phyloP scores from a whole-genome alignment of 805 yeast species.

The Pichia kluyveri region DNA sequence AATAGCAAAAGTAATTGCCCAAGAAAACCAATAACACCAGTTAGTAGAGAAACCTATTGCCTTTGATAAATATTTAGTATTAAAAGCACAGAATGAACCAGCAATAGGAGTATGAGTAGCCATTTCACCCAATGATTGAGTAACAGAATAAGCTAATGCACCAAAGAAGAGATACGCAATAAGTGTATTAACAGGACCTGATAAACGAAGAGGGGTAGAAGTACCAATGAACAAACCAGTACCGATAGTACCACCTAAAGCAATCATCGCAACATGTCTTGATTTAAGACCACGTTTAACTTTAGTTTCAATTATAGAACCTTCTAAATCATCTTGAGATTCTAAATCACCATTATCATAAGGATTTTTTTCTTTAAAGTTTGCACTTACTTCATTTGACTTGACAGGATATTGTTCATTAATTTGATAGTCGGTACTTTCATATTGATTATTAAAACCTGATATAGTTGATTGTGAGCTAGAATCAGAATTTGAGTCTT shows the following conservation, averaged over 20 bases:
- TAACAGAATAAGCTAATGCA: conserved; percentile 52
- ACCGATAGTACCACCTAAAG: conserved; percentile 74
- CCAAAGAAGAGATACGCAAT: conserved; percentile 65
- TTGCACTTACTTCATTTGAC: background rate
- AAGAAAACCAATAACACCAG: conserved; percentile 68
- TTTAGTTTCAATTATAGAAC: conserved; percentile 11
- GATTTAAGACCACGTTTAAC: conserved; percentile 48
- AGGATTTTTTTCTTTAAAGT: background rate
- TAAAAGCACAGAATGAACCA: conserved; percentile 61
- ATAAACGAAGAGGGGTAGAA: conserved; percentile 39
- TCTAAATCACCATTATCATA: background rate
- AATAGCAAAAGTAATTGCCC: conserved; percentile 70
- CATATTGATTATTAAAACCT: too few relatives aligned
- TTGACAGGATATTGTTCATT: background rate
- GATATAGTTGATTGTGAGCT: too few relatives aligned
- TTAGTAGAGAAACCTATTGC: conserved; percentile 67
- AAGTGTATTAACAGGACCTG: conserved; percentile 64
- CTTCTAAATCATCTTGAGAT: conserved; percentile 1
- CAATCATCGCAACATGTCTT: conserved; percentile 67
- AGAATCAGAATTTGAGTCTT: background rate
- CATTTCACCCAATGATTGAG: conserved; percentile 74
- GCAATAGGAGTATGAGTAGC: conserved; percentile 67
- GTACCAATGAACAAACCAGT: conserved; percentile 69
- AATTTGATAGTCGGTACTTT: too few relatives aligned
- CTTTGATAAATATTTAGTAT: conserved; percentile 58